Conservation (phyloP, 345 rosid genomes). For the Firmiana major region DNA sequence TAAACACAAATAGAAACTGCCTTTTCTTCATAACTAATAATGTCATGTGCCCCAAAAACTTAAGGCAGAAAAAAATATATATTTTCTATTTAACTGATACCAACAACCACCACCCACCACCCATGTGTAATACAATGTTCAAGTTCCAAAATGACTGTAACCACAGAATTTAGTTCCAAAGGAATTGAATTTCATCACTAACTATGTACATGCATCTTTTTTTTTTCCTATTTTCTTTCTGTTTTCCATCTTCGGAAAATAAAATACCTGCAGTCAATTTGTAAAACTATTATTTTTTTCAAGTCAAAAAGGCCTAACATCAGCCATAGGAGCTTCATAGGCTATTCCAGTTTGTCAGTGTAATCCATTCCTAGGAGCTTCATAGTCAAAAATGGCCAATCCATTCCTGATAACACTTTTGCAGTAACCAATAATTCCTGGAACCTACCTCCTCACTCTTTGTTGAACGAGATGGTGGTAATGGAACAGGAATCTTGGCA, state of each 20-base stretch:
- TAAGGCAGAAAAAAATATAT: background rate
- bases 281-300: background rate
- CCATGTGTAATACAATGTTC: background rate
- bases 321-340: background rate
- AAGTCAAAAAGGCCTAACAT: background rate
- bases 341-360: background rate
- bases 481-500: conserved; percentile 81
- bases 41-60: background rate
- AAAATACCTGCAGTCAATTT: background rate
- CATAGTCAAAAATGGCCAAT: background rate
- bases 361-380: too few species aligned
- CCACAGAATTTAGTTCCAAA: background rate
- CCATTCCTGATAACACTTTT: background rate
- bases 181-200: background rate
- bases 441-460: conserved; percentile 64
- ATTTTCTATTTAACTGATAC: background rate
- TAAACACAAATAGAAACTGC: background rate
- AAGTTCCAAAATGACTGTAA: background rate
- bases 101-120: background rate
- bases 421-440: background rate
- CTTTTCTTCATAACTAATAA: background rate
- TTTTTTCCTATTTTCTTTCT: background rate
- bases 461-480: conserved; percentile 54
- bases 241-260: background rate
- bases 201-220: background rate